These are phyloP conservation scores for Musa beccarii DNA, from an alignment of 176 grass and related monocot genomes.

Conservation along the genomic window DNA sequence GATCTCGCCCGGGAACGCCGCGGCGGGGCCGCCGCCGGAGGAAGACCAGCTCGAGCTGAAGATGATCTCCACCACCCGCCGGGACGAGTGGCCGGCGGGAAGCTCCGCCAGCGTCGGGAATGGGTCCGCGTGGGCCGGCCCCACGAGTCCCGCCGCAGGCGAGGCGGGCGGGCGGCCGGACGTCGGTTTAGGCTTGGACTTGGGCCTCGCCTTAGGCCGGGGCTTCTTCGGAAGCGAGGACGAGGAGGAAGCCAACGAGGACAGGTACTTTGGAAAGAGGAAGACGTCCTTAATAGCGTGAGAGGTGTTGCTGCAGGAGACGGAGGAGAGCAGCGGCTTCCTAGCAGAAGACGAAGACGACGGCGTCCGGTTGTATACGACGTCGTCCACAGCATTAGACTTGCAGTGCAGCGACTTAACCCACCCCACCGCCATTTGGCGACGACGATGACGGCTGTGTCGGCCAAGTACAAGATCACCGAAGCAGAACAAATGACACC, in stretches of 20 bases:
- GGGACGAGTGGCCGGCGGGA: slow-evolving; percentile 25
- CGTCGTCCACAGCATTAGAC: slow-evolving; percentile 25
- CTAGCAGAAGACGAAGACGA: neutral
- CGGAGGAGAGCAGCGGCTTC: neutral
- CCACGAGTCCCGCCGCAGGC: neutral
- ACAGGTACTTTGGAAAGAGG: neutral
- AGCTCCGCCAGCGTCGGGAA: slow-evolving; percentile 29
- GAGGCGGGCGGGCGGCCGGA: neutral
- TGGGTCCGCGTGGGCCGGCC: neutral
- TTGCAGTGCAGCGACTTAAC: slow-evolving; percentile 31
- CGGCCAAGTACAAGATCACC: neutral
- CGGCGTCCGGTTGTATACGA: neutral
- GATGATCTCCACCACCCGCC: slow-evolving; percentile 34
- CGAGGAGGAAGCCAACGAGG: too few relatives aligned
- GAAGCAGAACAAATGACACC: neutral
- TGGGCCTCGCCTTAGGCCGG: neutral
- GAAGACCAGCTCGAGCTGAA: slow-evolving; percentile 20
- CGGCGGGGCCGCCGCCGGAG: neutral
- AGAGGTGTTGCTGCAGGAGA: slow-evolving; percentile 4
- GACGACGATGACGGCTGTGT: neutral
- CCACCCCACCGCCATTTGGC: slow-evolving; percentile 29
- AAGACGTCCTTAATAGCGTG: neutral
- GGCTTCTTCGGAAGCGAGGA: neutral
- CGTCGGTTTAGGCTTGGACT: neutral
- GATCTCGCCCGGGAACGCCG: neutral